These are phyloP conservation scores for Saccharomyces mikatae DNA, from an alignment of 805 yeast species.

Conservation along the genomic window DNA sequence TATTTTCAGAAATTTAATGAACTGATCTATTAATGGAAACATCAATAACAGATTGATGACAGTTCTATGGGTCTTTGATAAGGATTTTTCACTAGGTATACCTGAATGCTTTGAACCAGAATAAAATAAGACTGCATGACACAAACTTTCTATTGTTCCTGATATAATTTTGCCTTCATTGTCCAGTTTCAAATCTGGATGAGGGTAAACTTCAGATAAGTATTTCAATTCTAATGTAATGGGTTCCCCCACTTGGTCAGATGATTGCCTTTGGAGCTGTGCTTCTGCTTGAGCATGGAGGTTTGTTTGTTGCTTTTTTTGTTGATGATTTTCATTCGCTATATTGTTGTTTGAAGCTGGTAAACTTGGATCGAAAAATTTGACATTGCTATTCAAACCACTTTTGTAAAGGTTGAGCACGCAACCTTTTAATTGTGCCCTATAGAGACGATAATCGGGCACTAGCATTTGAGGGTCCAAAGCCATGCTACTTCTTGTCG, in stretches of 20 bases:
- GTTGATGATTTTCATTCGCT: slow-evolving; percentile 1
- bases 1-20: slow-evolving; percentile 36
- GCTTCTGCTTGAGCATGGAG: not conserved
- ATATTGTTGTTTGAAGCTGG: not conserved
- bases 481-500: slow-evolving; percentile 4
- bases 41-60: slow-evolving; percentile 37
- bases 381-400: slow-evolving; percentile 41
- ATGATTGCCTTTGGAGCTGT: slow-evolving; percentile 18
- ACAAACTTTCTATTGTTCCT: slow-evolving; percentile 62
- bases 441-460: slow-evolving; percentile 37
- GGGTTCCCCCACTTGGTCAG: not conserved
- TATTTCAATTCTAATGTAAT: slow-evolving; percentile 22
- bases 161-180: slow-evolving; percentile 38
- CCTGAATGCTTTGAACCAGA: not conserved
- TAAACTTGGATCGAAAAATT: slow-evolving; percentile 32
- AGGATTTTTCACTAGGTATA: not conserved
- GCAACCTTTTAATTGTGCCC: slow-evolving; percentile 68
- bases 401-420: slow-evolving; percentile 51
- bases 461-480: slow-evolving; percentile 13
- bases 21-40: slow-evolving; percentile 49
- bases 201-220: slow-evolving; percentile 44
- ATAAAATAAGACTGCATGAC: slow-evolving; percentile 60
- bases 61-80: slow-evolving; percentile 9
- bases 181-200: slow-evolving; percentile 53
- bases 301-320: slow-evolving; percentile 1